A percentile compares a stretch with the other conserved stretches of the same genome.
Evolutionary conservation across 805 yeast species (phyloP).

Genomic region (Candida saitoana): DNA sequence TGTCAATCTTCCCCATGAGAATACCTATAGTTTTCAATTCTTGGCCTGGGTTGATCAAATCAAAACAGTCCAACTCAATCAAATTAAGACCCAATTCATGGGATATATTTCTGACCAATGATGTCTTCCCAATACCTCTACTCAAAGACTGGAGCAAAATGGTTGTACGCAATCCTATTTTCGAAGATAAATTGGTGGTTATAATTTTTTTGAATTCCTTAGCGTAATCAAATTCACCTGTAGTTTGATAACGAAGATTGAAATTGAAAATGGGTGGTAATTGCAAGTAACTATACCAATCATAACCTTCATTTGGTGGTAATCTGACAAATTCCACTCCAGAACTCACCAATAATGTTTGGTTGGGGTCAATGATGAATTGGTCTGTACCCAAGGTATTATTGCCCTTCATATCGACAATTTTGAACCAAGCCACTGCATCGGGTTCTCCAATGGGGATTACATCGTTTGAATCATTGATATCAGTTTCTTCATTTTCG

Average conservation of each 20-base stretch:
- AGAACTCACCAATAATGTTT: constrained; percentile 65
- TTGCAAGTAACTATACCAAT: constrained; percentile 47
- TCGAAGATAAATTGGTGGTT: constrained; percentile 43
- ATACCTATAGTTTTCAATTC: constrained; percentile 77
- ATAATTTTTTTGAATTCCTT: constrained; percentile 51
- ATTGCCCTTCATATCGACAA: constrained; percentile 48
- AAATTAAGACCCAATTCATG: constrained; percentile 61
- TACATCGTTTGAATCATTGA: constrained; percentile 19
- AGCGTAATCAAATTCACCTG: constrained; percentile 40
- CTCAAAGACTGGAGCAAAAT: constrained; percentile 64
- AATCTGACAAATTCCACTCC: constrained; percentile 47
- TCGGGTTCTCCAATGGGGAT: constrained; percentile 64
- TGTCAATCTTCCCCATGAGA: constrained; percentile 71
- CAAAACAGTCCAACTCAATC: constrained; percentile 66
- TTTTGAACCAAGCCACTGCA: constrained; percentile 79
- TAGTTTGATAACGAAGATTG: constrained; percentile 11
- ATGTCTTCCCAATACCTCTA: constrained; percentile 76
- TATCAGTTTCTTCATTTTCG: constrained; percentile 12
- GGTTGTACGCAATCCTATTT: constrained; percentile 50
- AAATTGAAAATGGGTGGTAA: constrained; percentile 41
- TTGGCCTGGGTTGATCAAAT: constrained; percentile 61
- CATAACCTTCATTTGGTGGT: constrained; percentile 30
- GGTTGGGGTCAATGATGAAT: constrained; percentile 60
- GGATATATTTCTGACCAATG: constrained; percentile 53
- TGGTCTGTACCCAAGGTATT: constrained; percentile 26